Base-by-base conservation (phyloP, 2,329 filamentous ascomycete genomes). In the Calycina marina region DNA sequence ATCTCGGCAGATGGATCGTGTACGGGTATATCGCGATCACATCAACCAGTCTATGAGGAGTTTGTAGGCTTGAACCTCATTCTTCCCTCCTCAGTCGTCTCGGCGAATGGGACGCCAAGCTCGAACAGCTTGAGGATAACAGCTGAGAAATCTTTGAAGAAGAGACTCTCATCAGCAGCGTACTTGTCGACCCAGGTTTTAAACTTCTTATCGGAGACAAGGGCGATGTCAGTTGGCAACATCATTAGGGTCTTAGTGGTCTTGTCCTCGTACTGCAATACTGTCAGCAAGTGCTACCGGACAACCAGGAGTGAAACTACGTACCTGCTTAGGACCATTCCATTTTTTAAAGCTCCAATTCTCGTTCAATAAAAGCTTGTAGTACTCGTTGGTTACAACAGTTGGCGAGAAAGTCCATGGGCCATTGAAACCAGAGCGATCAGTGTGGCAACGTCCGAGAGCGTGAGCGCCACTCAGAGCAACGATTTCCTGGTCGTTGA, bases 401-500 rank as follows among this genome's bases (percentile, higher is more conserved):
- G 83, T 93, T 17, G 85, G 85, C 35, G 79, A 85, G 67, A 90
- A 90, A 45, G 82, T 84, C 85, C 85, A 93, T 34, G 85, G 84
- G 1, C 90, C 90, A 2, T 79, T 71, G 58, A 73, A 96, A 41
- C 88, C 88, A 42, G 76, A 84, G 54, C 88, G 83, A 60, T 90
- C 79, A 6, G 75, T 67, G 67, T 96, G 90, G 43, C 81, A 92
- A 45, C 86, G 82, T 41, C 86, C 86, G 22, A 93, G 71, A 32
- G 83, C 80, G 62, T 93, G 85, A 30, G 80, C 85, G 46, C 85
- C 85, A 14, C 69, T 67, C 32, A 96, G 71, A 17, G 88, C 90
- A 28, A 94, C 88, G 54, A 96, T 96, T 61, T 94, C 86, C 52
- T 81, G 81, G 62, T 98, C 88, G 58, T 90, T 79, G 69, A 94